Evolutionary conservation across 345 rosid genomes (phyloP), one percentile per base, ranked within the genome.

Genomic region (Punica granatum): DNA sequence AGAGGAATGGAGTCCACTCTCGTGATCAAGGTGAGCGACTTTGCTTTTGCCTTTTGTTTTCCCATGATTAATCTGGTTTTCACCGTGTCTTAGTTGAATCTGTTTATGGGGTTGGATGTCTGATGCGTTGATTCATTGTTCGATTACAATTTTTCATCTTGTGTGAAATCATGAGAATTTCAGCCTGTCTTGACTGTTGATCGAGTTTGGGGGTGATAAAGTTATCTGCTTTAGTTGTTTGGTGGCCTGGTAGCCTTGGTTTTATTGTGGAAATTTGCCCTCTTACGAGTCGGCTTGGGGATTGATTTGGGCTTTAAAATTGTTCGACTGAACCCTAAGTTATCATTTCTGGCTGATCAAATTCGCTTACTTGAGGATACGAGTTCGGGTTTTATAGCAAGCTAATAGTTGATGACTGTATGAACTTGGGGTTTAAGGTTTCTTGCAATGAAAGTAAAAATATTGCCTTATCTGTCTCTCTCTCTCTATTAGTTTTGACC

Each of bases 1-100:
- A n/a, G 64, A 35, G 44, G 12, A 14, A 71, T 71, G 74, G 70
- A 71, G 36, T 71, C 70, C 44, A 16, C 66, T n/a, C 69, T 58
- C 37, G 74, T 71, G 44, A 71, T 71, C 74, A 71, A 71, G 74
- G 74, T 71, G 48, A 25, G 64, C n/a, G n/a, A n/a, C n/a, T 16
- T 63, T 44, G 5, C n/a, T 32, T 8, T 28, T 18, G 25, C 18
- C 10, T 28, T 35, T 66, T 10, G 6, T 30, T 18, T n/a, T 46
- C 31, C 16, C 21, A 23, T 35, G 26, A 37, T 63, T 18, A 11
- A 66, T 66, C n/a, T 21, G 37, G 39, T 23, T 48, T 32, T 65
- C 36, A 10, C 16, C 49, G 53, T 42, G 35, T 65, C 9, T n/a
- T 15, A 15, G 25, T 32, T 33, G 39, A 60, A 33, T 6, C 31